phyloP scores from a whole-genome alignment of 2,329 filamentous ascomycete genomes.

The Podosphaera fusca region DNA sequence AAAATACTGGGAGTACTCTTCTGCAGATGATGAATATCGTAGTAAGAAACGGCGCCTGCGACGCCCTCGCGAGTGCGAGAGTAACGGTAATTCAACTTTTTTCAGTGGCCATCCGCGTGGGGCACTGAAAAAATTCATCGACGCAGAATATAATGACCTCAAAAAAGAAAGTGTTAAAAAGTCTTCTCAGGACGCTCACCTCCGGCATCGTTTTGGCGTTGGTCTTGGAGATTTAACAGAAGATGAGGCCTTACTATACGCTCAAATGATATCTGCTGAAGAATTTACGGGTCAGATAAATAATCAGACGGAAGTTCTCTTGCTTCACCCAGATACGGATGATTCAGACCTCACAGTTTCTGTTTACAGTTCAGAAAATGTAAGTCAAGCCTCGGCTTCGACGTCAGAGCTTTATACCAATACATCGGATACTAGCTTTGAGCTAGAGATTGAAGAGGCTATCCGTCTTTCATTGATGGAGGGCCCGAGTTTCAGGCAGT shows the following conservation, averaged over 20 bases:
- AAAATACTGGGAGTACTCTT: constrained; percentile 81
- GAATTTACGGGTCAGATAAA: constrained; percentile 32
- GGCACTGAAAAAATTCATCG: constrained; percentile 60
- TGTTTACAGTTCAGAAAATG: constrained; percentile 6
- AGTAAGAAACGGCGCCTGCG: constrained; percentile 59
- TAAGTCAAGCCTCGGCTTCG: constrained; percentile 14
- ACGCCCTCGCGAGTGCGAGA: constrained; percentile 34
- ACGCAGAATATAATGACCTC: constrained; percentile 63
- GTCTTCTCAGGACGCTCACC: constrained; percentile 41
- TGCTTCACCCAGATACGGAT: background rate
- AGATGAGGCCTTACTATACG: constrained; percentile 40
- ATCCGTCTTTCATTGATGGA: constrained; percentile 38
- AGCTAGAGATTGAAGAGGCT: constrained; percentile 39
- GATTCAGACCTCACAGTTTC: background rate
- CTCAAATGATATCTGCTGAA: constrained; percentile 42
- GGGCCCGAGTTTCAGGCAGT: constrained; percentile 12
- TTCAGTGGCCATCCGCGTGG: constrained; percentile 40
- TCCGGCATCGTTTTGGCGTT: constrained; percentile 65
- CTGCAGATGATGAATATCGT: constrained; percentile 45
- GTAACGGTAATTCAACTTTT: constrained; percentile 31
- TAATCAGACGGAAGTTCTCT: constrained; percentile 21
- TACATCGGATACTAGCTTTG: constrained; percentile 23
- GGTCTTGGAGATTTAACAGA: constrained; percentile 46
- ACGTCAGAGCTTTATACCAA: background rate
- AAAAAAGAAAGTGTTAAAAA: constrained; percentile 46